Evolutionary conservation across 164 flowering plant species (phyloP), one percentile per base, ranked within the genome.

Genomic region (Buxus sempervirens): DNA sequence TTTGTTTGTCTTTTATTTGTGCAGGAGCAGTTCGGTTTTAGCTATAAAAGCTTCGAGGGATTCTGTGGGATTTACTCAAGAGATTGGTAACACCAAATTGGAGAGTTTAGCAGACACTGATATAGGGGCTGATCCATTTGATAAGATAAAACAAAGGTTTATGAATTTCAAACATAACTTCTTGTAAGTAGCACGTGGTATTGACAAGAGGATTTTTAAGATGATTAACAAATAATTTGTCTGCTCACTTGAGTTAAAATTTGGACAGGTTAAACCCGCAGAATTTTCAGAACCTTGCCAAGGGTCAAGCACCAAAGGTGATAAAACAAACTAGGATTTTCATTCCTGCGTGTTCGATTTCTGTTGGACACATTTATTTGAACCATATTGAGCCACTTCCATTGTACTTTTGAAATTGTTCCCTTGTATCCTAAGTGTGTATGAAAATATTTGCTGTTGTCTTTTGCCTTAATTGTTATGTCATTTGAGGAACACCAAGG

Each of bases 291-390:
- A 73, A 66, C 63, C 96, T 96, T 63, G 86, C 96, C 3, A 69
- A 81, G 28, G 83, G 63, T 75, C 98, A 96, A 84, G 76, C 85
- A 56, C 99, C 99, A 38, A 90, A 96, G 90, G 99, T 96, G 68
- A 69, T 67, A 36, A 13, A 70, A 21, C n/a, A 21, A 4, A 24
- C 60, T 56, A 49, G 19, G 42, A 48, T 51, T 58, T 41, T 13
- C 1, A 53, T 15, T 51, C 22, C 28, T 66, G 62, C 48, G 48
- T 51, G 6, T 1, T n/a, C 22, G 15, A 10, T 42, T 10, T n/a
- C 14, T 24, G 13, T 5, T 53, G 21, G 36, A 24, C 20, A 41
- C 28, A 1, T 42, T 41, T 23, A 15, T 56, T 54, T 23, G 58
- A 20, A 27, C n/a, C 12, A 20, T 32, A 13, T 60, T 57, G 18